A percentile compares a stretch with the other conserved stretches of the same genome.
Conservation (phyloP, 2,329 filamentous ascomycete genomes). For the Sporothrix variecibatus region DNA sequence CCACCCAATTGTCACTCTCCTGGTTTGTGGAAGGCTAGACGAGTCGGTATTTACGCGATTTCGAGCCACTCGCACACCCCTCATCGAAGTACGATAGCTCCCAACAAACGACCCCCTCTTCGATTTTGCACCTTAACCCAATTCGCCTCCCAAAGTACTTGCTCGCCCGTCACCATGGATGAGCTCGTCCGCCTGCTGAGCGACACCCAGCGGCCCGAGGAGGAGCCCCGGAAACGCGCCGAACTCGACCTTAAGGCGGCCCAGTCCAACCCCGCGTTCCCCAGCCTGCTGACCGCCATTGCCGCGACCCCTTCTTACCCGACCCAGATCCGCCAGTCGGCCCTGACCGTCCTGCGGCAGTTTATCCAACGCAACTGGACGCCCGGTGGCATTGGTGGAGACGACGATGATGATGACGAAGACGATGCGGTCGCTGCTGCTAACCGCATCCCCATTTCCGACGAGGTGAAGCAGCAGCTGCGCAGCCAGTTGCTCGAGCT, state of each 20-base stretch:
- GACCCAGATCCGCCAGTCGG: constrained; percentile 76
- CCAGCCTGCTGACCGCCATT: constrained; percentile 76
- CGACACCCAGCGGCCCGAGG: constrained; percentile 77
- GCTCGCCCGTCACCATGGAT: constrained; percentile 67
- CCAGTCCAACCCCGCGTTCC: constrained; percentile 70
- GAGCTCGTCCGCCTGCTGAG: constrained; percentile 85
- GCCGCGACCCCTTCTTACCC: constrained; percentile 74
- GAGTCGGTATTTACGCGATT: neutral
- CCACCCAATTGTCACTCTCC: neutral
- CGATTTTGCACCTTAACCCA: neutral
- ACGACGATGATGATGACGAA: constrained; percentile 63
- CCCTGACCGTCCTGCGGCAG: constrained; percentile 75
- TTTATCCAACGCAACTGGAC: constrained; percentile 88
- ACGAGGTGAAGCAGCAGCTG: constrained; percentile 72
- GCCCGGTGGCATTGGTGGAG: constrained; percentile 70
- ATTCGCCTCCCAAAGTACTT: neutral
- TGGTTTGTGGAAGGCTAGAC: constrained; percentile 7
- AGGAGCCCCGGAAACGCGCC: constrained; percentile 78
- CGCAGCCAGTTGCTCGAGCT: constrained; percentile 75
- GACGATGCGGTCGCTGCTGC: constrained; percentile 53
- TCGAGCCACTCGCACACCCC: neutral
- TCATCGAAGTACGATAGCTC: neutral
- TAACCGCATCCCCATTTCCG: constrained; percentile 66
- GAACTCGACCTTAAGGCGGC: constrained; percentile 78
- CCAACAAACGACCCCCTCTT: neutral